Evolutionary conservation across 2,329 filamentous ascomycete species (phyloP).

Genomic region (Albifimbria verrucaria): DNA sequence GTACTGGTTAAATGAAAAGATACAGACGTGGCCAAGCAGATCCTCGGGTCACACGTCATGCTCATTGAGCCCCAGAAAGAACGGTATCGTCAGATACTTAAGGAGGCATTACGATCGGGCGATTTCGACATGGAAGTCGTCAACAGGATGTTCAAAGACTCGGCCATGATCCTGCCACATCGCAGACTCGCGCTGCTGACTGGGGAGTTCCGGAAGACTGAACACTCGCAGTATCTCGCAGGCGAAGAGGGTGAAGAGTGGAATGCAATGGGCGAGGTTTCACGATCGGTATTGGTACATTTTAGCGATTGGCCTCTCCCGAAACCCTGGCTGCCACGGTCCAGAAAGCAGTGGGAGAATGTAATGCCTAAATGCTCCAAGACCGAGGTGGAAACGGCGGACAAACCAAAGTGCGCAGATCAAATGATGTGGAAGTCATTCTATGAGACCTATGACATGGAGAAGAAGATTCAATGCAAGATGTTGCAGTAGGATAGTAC

Average conservation of each 20-base stretch:
- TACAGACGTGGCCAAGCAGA: not conserved
- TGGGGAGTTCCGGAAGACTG: conserved; percentile 6
- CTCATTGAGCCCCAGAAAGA: conserved; percentile 6
- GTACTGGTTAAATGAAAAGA: conserved; percentile 5
- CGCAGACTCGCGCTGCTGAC: conserved; percentile 7
- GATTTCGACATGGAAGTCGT: conserved; percentile 12
- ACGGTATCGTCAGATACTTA: conserved; percentile 2
- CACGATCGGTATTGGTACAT: conserved; percentile 1
- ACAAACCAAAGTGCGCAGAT: conserved; percentile 1
- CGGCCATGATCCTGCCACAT: conserved; percentile 12
- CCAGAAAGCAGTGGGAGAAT: conserved; percentile 4
- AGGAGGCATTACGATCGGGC: conserved; percentile 6
- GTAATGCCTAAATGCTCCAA: conserved; percentile 1
- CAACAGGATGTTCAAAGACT: conserved; percentile 10
- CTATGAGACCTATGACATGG: conserved; percentile 1
- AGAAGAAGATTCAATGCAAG: no score
- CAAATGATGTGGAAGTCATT: conserved; percentile 5
- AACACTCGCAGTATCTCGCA: conserved; percentile 9
- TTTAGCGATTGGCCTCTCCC: conserved; percentile 7
- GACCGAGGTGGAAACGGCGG: not conserved
- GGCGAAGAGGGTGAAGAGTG: conserved; percentile 6
- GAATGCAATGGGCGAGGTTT: conserved; percentile 1
- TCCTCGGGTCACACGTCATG: conserved; percentile 8
- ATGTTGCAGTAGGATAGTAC: no score
- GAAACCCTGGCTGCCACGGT: conserved; percentile 4